Percentiles rank a stretch among this genome's conserved stretches.
Conservation (phyloP, 1,139 yeast genomes). For the Williopsis jadinii region DNA sequence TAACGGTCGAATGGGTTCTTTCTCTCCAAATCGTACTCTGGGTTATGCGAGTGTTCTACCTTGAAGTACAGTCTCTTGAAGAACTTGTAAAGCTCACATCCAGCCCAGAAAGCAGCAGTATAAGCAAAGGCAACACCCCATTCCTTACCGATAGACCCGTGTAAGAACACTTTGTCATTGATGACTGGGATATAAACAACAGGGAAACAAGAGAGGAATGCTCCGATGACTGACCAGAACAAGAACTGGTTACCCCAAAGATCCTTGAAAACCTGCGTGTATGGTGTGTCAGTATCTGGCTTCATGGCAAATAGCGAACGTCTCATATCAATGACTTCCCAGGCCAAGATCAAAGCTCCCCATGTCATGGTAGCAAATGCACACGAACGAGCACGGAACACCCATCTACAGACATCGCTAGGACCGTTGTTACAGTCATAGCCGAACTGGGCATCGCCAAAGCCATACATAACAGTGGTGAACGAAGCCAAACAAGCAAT, state of each 20-base stretch:
- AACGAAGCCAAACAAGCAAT: slow-evolving; percentile 63
- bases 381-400: slow-evolving; percentile 74
- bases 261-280: slow-evolving; percentile 54
- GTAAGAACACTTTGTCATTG: slow-evolving; percentile 70
- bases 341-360: slow-evolving; percentile 80
- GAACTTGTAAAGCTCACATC: slow-evolving; percentile 65
- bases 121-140: slow-evolving; percentile 78
- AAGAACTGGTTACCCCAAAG: slow-evolving; percentile 72
- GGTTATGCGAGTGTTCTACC: slow-evolving; percentile 39
- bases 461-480: slow-evolving; percentile 57
- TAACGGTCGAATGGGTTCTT: slow-evolving; percentile 59
- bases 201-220: slow-evolving; percentile 71
- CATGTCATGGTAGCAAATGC: slow-evolving; percentile 86
- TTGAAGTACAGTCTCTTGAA: slow-evolving; percentile 53
- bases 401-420: slow-evolving; percentile 47
- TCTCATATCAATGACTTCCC: slow-evolving; percentile 82
- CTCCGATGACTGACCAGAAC: slow-evolving; percentile 77
- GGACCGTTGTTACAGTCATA: slow-evolving; percentile 50
- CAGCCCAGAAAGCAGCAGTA: slow-evolving; percentile 48
- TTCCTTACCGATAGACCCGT: slow-evolving; percentile 68
- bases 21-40: slow-evolving; percentile 57
- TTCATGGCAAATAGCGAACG: slow-evolving; percentile 72
- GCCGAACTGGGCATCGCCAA: slow-evolving; percentile 67
- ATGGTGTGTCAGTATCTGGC: slow-evolving; percentile 51
- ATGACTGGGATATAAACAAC: slow-evolving; percentile 85